phyloP scores from a whole-genome alignment of 495 filamentous ascomycete genomes.

The Pyronema omphalodes region DNA sequence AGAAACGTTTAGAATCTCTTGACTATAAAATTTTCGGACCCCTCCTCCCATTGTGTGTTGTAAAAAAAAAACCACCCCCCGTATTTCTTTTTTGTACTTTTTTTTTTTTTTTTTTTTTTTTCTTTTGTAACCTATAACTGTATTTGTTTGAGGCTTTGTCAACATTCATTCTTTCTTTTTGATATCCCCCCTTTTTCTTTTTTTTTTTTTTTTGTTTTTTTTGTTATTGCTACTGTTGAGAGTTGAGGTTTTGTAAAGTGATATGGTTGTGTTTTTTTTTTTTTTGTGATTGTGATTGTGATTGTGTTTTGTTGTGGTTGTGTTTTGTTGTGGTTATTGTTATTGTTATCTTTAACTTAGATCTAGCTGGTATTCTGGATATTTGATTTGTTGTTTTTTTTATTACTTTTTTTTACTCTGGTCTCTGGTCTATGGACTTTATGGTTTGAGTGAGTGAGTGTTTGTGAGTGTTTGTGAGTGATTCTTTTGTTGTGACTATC shows the following conservation, averaged over 20 bases:
- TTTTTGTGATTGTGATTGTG: background rate
- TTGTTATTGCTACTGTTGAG: background rate
- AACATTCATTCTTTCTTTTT: background rate
- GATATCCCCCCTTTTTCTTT: background rate
- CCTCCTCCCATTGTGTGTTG: slow-evolving; percentile 13
- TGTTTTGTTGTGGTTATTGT: background rate
- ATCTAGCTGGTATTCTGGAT: background rate
- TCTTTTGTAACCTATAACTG: background rate
- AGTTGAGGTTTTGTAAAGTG: background rate
- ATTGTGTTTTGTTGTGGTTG: background rate
- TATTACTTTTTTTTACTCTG: too few relatives aligned
- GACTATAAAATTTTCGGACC: slow-evolving; percentile 8
- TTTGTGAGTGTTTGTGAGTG: too few relatives aligned
- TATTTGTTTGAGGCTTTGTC: background rate
- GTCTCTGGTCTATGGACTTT: too few relatives aligned
- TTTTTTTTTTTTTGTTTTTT: slow-evolving; percentile 1
- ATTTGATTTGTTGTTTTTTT: too few relatives aligned
- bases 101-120: slow-evolving; percentile 3
- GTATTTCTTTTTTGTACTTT: slow-evolving; percentile 12
- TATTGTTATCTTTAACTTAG: background rate
- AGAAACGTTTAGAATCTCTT: too few relatives aligned
- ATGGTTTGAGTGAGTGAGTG: too few relatives aligned
- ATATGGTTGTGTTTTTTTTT: background rate
- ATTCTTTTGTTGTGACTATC: too few relatives aligned
- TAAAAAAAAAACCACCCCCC: too few relatives aligned